Percentiles rank a stretch among this genome's conserved stretches.
Evolutionary conservation across 805 yeast species (phyloP).

Genomic region (Candida tammaniensis): DNA sequence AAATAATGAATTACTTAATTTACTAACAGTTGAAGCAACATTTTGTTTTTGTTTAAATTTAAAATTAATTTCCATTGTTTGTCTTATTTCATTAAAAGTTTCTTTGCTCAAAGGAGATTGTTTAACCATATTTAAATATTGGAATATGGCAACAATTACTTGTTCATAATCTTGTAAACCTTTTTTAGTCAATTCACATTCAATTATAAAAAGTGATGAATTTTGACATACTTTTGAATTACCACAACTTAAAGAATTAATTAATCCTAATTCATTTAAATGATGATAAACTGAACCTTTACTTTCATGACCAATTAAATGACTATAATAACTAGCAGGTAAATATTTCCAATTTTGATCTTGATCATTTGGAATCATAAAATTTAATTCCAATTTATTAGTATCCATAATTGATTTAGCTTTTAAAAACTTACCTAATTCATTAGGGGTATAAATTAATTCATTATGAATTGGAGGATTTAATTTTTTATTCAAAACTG

Average conservation of each 20-base stretch:
- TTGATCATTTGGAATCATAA: slow-evolving; percentile 73
- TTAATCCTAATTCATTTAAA: slow-evolving; percentile 75
- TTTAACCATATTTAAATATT: slow-evolving; percentile 63
- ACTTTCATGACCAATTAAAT: slow-evolving; percentile 90
- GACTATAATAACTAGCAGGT: slow-evolving; percentile 72
- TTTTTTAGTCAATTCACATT: slow-evolving; percentile 69
- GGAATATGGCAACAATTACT: slow-evolving; percentile 60
- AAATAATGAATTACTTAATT: slow-evolving; percentile 60
- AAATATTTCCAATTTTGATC: slow-evolving; percentile 58
- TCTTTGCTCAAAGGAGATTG: slow-evolving; percentile 58
- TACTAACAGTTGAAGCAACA: slow-evolving; percentile 71
- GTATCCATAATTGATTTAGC: slow-evolving; percentile 84
- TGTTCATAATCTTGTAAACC: slow-evolving; percentile 67
- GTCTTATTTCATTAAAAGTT: slow-evolving; percentile 75
- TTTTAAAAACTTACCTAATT: slow-evolving; percentile 52
- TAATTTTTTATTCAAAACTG: slow-evolving; percentile 52
- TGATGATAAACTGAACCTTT: slow-evolving; percentile 75
- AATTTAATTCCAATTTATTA: slow-evolving; percentile 62
- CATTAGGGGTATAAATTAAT: slow-evolving; percentile 47
- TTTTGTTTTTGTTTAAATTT: slow-evolving; percentile 76
- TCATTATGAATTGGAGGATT: slow-evolving; percentile 42
- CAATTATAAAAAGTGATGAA: slow-evolving; percentile 63
- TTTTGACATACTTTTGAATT: slow-evolving; percentile 63
- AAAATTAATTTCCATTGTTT: slow-evolving; percentile 66
- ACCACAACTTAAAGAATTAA: slow-evolving; percentile 75